Evolutionary conservation across 768 basidiomycete genomes (phyloP), one percentile per base, ranked within the genome.

Genomic region (Ephemerocybe angulata): DNA sequence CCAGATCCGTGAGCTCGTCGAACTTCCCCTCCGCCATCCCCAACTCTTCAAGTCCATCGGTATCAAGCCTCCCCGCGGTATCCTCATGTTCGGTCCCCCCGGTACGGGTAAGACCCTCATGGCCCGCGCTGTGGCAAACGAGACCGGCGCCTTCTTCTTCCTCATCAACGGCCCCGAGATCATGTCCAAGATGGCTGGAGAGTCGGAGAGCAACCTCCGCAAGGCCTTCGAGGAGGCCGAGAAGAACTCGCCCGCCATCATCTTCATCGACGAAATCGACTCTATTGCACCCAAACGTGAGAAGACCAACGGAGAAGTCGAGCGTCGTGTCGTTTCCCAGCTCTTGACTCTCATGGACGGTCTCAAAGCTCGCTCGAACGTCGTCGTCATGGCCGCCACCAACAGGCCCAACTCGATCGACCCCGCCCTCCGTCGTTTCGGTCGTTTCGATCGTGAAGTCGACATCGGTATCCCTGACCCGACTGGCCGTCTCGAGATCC

Each of bases 131-230:
- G 97, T 99, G 44, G 97, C 97, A 60, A 99, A 99, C 70, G 97
- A 99, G 74, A 99, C 97, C 25, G 97, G 97, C 48, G 97, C 97
- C 15, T 99, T 99, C 84, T 99, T 99, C 83, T 99, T 99, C 87
- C 77, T 98, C 49, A 99, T 99, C 76, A 99, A 98, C 67, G 97
- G 97, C 52, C 97, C 97, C 50, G 97, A 99, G 73, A 98, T 99
- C 70, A 99, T 99, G 97, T 92, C 89, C 63, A 98, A 99, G 81
- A 99, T 99, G 97, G 97, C 97, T 51, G 97, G 97, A 62, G 97
- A 99, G 76, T 88, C 85, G 68, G 97, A 99, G 71, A 93, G 90
- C 66, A 99, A 99, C 72, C 76, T 99, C 58, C 79, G 97, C 62
- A 99, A 99, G 72, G 96, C 97, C 25, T 98, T 98, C 69, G 97